Evolutionary conservation across 2,329 filamentous ascomycete species (phyloP), one percentile per base, ranked within the genome.

Genomic region (Colletotrichum paranaense): DNA sequence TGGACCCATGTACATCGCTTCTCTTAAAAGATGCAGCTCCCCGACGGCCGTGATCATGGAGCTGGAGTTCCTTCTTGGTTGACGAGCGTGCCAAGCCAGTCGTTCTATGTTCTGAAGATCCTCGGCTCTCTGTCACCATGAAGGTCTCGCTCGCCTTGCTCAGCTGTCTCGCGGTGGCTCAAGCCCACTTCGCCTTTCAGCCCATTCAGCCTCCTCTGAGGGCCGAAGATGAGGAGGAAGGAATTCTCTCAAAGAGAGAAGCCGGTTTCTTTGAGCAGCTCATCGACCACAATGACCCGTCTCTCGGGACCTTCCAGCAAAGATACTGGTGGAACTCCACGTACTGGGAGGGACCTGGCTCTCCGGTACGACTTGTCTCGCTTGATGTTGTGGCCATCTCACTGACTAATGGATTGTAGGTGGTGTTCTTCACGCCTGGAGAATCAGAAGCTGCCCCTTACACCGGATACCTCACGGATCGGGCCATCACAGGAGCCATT

Each of bases 251-350:
- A 49, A 73, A 73, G 67, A 67, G 71, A n/a, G 71, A 62, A 16
- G 56, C 62, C 22, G 59, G 35, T 1, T 52, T 56, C 56, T 91
- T 90, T 72, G 78, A 87, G 74, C 90, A 92, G 79, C 82, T 88
- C 67, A 87, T 92, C 62, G 89, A 92, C 77, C 90, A 92, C 79
- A 80, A 84, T 5, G 82, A 90, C 75, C 88, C 88, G 1, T 81
- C 81, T n/a, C 80, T 89, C 14, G 71, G 71, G 16, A 73, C 71
- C 26, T 73, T 73, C 38, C 81, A 83, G 32, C 88, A 90, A 79
- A 83, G 85, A 55, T 90, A 86, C 78, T 89, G 84, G 82, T 90
- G 84, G 78, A 87, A 85, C 76, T 81, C 83, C 0, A 83, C 86
- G 49, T 86, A 80, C 75, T 91, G 87, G 87, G 81, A 81, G 14